Evolutionary conservation across 371 early-diverging fungal species (phyloP).

Genomic region (Haplosporangium sp.): DNA sequence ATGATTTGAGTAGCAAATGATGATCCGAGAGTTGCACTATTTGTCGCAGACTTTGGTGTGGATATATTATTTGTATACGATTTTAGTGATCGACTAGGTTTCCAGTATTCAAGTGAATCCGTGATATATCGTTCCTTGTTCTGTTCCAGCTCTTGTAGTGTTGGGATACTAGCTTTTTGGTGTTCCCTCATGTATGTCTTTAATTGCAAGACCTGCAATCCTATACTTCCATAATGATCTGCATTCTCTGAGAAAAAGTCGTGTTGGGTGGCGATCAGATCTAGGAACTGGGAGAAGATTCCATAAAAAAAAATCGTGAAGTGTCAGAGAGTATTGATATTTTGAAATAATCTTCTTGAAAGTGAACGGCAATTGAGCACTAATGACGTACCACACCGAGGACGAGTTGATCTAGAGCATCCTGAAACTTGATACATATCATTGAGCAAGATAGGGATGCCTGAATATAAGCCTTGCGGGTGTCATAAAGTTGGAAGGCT

Average conservation of each 20-base stretch:
- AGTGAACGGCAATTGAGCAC: not conserved
- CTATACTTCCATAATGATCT: conserved; percentile 55
- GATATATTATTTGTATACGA: conserved; percentile 31
- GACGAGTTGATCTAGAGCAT: conserved; percentile 45
- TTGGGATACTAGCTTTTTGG: conserved; percentile 30
- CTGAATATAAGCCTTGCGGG: conserved; percentile 72
- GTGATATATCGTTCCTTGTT: conserved; percentile 47
- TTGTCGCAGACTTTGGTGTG: conserved; percentile 16
- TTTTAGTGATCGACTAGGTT: conserved; percentile 51
- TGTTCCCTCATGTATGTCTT: conserved; percentile 54
- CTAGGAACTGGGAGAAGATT: conserved; percentile 29
- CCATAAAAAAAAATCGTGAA: not conserved
- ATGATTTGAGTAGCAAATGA: conserved; percentile 26
- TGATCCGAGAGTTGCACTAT: conserved; percentile 29
- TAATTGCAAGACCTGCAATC: conserved; percentile 45
- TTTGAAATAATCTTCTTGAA: not conserved
- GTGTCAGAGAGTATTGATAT: not conserved
- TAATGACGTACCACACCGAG: conserved; percentile 42
- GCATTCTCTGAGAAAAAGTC: conserved; percentile 55
- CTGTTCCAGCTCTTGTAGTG: conserved; percentile 41
- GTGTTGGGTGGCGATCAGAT: conserved; percentile 52
- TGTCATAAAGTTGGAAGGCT: conserved; percentile 74
- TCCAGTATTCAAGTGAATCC: conserved; percentile 55
- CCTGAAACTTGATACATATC: conserved; percentile 54
- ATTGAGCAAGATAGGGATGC: conserved; percentile 58